Conservation (phyloP, 169 alveolate species). For the Plasmodium billcollinsi region DNA sequence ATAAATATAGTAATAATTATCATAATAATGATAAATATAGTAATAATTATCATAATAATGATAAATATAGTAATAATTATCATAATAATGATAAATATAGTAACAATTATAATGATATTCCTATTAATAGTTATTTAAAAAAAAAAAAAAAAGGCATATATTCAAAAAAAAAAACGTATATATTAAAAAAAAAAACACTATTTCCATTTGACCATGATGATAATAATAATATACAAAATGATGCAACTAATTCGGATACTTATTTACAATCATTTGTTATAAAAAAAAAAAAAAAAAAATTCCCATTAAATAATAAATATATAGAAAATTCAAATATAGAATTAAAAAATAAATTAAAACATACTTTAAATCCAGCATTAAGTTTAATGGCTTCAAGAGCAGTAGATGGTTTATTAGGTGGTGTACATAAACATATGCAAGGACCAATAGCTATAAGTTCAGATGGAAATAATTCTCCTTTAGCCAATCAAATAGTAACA, state of each 20-base stretch:
- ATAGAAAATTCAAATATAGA: constrained; percentile 57
- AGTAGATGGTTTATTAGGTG: constrained; percentile 57
- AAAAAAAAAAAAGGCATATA: too few relatives aligned
- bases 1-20: too few relatives aligned
- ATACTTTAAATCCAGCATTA: constrained; percentile 40
- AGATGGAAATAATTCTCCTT: constrained; percentile 46
- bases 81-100: too few relatives aligned
- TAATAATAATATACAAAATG: constrained; percentile 3
- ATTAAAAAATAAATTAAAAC: constrained; percentile 20
- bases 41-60: too few relatives aligned
- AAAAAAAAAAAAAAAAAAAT: not conserved
- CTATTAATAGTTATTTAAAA: too few relatives aligned
- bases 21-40: too few relatives aligned
- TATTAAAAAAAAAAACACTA: not conserved
- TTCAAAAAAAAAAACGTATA: not conserved
- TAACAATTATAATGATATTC: too few relatives aligned
- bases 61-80: too few relatives aligned
- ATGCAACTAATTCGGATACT: not conserved
- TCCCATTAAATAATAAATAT: constrained; percentile 13
- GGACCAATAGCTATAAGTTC: constrained; percentile 35
- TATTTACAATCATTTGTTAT: constrained; percentile 18
- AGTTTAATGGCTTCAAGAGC: constrained; percentile 57
- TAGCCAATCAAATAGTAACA: constrained; percentile 35
- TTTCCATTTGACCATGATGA: not conserved
- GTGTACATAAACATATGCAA: constrained; percentile 68